Evolutionary conservation across 176 grass and related monocot species (phyloP).

Genomic region (Carex cristatella): DNA sequence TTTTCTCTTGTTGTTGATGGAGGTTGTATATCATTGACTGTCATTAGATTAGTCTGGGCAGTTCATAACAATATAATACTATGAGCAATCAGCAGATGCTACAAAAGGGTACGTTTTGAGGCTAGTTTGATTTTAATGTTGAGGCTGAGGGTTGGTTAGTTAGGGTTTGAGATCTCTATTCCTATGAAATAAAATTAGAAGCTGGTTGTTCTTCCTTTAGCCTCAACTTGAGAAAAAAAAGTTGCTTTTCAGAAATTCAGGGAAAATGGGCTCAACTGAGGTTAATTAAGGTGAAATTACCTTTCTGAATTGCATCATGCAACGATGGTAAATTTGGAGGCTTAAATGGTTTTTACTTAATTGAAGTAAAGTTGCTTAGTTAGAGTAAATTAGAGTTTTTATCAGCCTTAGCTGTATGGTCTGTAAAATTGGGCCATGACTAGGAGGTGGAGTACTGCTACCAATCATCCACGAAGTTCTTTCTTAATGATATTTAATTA

Average conservation of each 20-base stretch:
- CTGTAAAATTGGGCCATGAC: neutral
- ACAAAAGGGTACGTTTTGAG: neutral
- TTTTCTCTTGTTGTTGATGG: neutral
- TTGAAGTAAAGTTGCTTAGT: neutral
- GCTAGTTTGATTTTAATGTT: neutral
- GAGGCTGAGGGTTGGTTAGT: neutral
- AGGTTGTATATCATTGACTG: neutral
- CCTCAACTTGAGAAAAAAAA: neutral
- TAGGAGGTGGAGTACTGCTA: neutral
- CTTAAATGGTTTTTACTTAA: neutral
- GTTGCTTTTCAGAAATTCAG: neutral
- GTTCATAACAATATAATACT: neutral
- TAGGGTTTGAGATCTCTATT: neutral
- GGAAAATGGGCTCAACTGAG: neutral
- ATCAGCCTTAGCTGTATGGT: neutral
- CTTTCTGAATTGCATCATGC: neutral
- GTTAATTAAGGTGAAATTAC: neutral
- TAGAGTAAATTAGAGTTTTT: neutral
- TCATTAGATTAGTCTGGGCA: neutral
- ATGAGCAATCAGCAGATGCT: neutral
- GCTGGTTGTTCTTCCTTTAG: neutral
- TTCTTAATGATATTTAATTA: conserved; percentile 1
- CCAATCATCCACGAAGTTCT: neutral
- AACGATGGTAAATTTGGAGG: neutral
- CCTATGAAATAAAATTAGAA: neutral